These are phyloP conservation scores for Lodderomyces oxycetoniae DNA, from an alignment of 1,139 yeast species.

Conservation along the genomic window DNA sequence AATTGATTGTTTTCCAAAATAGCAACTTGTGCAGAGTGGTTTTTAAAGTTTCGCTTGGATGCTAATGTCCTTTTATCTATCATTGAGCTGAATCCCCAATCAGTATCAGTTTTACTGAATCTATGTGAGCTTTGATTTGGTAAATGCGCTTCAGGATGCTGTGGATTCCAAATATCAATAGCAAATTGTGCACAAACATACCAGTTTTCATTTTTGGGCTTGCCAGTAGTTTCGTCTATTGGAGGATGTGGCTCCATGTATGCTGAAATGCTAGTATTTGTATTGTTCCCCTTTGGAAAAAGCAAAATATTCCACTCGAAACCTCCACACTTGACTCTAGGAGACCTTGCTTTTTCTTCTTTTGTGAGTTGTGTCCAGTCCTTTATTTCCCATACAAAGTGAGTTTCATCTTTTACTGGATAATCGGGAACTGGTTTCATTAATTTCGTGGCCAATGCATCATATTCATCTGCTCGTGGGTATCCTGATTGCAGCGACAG, in stretches of 20 bases:
- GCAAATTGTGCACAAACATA: conserved; percentile 89
- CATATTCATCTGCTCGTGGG: conserved; percentile 32
- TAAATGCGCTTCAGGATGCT: conserved; percentile 55
- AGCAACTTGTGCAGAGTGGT: conserved; percentile 14
- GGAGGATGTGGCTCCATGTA: conserved; percentile 61
- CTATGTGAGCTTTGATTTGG: conserved; percentile 76
- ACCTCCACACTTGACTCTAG: conserved; percentile 59
- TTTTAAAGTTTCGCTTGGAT: conserved; percentile 13
- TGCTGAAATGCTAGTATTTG: conserved; percentile 47
- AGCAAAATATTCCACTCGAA: conserved; percentile 70
- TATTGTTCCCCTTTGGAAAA: conserved; percentile 70
- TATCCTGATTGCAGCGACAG: conserved; percentile 4
- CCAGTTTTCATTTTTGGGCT: conserved; percentile 51
- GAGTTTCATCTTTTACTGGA: conserved; percentile 35
- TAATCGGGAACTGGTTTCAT: conserved; percentile 44
- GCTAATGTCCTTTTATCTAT: conserved; percentile 52
- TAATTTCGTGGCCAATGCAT: conserved; percentile 25
- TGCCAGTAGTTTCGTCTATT: conserved; percentile 24
- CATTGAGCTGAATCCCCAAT: conserved; percentile 93
- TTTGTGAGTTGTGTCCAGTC: conserved; percentile 53
- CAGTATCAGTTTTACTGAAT: conserved; percentile 70
- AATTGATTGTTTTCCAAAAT: conserved; percentile 55
- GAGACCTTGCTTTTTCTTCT: conserved; percentile 48
- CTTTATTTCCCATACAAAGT: conserved; percentile 70
- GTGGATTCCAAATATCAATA: conserved; percentile 79